Evolutionary conservation across 2,329 filamentous ascomycete species (phyloP).

Genomic region (Fusarium agapanthi): DNA sequence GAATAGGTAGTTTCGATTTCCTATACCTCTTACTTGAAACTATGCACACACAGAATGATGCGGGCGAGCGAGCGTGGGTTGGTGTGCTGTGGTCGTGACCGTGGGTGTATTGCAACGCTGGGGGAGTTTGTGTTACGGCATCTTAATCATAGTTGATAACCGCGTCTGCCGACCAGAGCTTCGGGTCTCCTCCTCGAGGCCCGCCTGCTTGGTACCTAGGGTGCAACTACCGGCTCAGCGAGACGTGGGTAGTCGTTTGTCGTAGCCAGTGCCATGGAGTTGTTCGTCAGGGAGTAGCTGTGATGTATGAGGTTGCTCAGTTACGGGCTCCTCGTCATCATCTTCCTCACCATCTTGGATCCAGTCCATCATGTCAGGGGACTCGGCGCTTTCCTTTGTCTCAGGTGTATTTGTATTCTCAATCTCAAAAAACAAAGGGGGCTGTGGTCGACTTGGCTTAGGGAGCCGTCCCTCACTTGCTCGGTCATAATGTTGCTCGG

Average conservation of each 20-base stretch:
- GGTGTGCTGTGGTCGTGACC: not conserved
- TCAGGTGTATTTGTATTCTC: not conserved
- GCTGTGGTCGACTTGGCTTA: not conserved
- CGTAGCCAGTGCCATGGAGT: not conserved
- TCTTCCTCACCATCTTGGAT: not conserved
- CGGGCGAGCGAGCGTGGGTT: not conserved
- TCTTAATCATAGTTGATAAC: not conserved
- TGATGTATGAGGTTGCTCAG: not conserved
- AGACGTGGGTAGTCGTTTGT: not conserved
- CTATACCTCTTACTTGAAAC: slow-evolving; percentile 4
- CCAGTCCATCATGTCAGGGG: not conserved
- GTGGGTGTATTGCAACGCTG: not conserved
- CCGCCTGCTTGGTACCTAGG: not conserved
- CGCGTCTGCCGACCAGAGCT: not conserved
- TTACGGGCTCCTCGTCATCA: not conserved
- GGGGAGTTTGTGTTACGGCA: not conserved
- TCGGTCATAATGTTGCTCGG: not conserved
- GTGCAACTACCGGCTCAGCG: not conserved
- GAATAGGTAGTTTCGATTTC: slow-evolving; percentile 1
- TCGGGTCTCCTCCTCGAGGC: not conserved
- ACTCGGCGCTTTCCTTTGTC: not conserved
- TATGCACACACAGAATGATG: not conserved
- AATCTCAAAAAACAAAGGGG: slow-evolving; percentile 8
- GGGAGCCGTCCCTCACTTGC: not conserved
- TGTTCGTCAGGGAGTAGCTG: not conserved